These are phyloP conservation scores for Scalesia atractyloides DNA, from an alignment of 129 eudicot species.

Conservation along the genomic window DNA sequence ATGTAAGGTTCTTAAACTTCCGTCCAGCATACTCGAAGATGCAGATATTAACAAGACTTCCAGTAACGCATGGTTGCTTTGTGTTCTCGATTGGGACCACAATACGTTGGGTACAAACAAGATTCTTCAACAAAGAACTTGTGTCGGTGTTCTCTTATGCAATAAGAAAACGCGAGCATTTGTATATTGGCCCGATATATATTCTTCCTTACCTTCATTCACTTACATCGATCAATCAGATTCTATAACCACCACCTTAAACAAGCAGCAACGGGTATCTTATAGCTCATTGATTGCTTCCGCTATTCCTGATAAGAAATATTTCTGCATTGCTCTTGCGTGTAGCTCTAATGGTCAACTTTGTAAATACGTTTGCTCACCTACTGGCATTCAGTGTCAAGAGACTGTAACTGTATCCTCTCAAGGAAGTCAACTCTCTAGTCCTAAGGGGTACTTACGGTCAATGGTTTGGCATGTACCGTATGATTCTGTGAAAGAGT, in stretches of 20 bases:
- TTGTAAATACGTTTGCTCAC: conserved; percentile 68
- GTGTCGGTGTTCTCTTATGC: conserved; percentile 74
- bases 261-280: conserved; percentile 40
- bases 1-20: conserved; percentile 71
- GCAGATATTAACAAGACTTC: conserved; percentile 47
- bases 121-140: conserved; percentile 41
- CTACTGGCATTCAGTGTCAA: conserved; percentile 48
- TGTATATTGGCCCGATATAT: conserved; percentile 76
- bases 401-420: conserved; percentile 37
- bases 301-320: conserved; percentile 39
- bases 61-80: conserved; percentile 56
- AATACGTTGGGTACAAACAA: conserved; percentile 28
- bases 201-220: conserved; percentile 42
- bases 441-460: conserved; percentile 78
- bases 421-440: conserved; percentile 40
- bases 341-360: conserved; percentile 72
- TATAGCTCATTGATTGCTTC: conserved; percentile 80
- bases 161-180: conserved; percentile 57
- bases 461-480: conserved; percentile 73
- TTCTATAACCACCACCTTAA: conserved; percentile 33
- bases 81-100: conserved; percentile 60
- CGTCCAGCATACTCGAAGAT: conserved; percentile 43
- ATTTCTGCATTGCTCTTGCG: conserved; percentile 75
- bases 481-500: conserved; percentile 39
- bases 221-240: conserved; percentile 43